Evolutionary conservation across 2,329 filamentous ascomycete species (phyloP).

Genomic region (Whalleya microplaca): DNA sequence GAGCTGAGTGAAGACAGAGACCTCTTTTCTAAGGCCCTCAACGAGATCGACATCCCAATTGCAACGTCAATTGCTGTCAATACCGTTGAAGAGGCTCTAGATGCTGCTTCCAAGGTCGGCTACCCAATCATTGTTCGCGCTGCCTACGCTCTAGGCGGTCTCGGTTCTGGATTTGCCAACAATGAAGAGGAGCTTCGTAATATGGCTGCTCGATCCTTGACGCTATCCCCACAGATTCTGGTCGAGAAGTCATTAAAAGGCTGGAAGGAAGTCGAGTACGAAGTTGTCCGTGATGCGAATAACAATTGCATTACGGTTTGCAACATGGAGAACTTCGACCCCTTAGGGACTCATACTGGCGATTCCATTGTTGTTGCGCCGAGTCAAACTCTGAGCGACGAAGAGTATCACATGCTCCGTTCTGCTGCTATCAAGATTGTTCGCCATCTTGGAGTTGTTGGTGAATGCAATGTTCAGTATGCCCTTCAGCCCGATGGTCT

Average conservation of each 20-base stretch:
- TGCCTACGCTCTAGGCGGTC: conserved; percentile 92
- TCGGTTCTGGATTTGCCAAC: conserved; percentile 94
- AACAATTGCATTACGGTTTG: conserved; percentile 99
- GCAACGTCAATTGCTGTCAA: conserved; percentile 92
- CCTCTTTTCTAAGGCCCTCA: conserved; percentile 91
- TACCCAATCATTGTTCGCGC: conserved; percentile 98
- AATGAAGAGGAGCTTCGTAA: conserved; percentile 93
- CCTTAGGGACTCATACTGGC: conserved; percentile 95
- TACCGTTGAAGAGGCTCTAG: conserved; percentile 88
- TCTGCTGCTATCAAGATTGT: conserved; percentile 98
- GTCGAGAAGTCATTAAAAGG: conserved; percentile 99
- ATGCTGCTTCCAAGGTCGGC: conserved; percentile 83
- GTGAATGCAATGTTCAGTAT: conserved; percentile 99
- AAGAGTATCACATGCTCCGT: conserved; percentile 99
- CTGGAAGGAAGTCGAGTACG: conserved; percentile 99
- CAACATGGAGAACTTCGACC: conserved; percentile 99
- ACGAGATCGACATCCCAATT: conserved; percentile 97
- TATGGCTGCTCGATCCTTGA: conserved; percentile 89
- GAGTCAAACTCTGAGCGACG: conserved; percentile 94
- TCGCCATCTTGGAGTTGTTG: conserved; percentile 92
- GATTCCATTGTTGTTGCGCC: conserved; percentile 98
- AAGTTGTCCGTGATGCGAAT: conserved; percentile 93
- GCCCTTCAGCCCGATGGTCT: conserved; percentile 94
- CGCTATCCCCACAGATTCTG: conserved; percentile 91
- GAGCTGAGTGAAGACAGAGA: conserved; percentile 96